phyloP scores from a whole-genome alignment of 2,329 filamentous ascomycete species.

The Penicillium sp. region DNA sequence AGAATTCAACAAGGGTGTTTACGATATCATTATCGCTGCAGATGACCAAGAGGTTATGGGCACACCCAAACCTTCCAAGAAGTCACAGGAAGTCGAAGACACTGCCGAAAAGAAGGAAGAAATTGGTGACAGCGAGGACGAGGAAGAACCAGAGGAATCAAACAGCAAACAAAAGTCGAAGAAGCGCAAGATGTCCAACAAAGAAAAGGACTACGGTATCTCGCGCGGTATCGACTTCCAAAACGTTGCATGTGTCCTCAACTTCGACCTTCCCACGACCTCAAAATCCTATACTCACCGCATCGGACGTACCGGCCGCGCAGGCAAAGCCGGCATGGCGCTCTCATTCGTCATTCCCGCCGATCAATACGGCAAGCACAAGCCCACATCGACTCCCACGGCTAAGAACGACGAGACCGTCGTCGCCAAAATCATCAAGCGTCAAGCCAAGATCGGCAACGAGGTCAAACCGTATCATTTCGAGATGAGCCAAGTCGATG shows the following conservation, averaged over 20 bases:
- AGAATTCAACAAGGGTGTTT: slow-evolving; percentile 94
- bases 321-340: slow-evolving; percentile 88
- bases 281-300: slow-evolving; percentile 96
- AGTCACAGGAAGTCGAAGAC: slow-evolving; percentile 29
- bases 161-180: slow-evolving; percentile 39
- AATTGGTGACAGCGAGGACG: slow-evolving; percentile 44
- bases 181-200: slow-evolving; percentile 66
- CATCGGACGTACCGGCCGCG: slow-evolving; percentile 89
- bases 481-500: slow-evolving; percentile 90
- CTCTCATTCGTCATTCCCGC: slow-evolving; percentile 91
- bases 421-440: slow-evolving; percentile 74
- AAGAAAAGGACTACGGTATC: slow-evolving; percentile 90
- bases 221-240: slow-evolving; percentile 96
- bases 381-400: slow-evolving; percentile 74
- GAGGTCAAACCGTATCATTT: slow-evolving; percentile 90
- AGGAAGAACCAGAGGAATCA: slow-evolving; percentile 34
- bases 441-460: slow-evolving; percentile 76
- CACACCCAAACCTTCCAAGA: slow-evolving; percentile 41
- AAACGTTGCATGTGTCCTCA: slow-evolving; percentile 90
- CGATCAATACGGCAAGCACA: slow-evolving; percentile 83
- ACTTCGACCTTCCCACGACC: slow-evolving; percentile 89
- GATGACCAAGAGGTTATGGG: slow-evolving; percentile 87
- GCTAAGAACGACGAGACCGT: slow-evolving; percentile 83
- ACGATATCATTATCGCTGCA: slow-evolving; percentile 96
- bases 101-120: slow-evolving; percentile 32